Conservation (phyloP, 306 rosid genomes). For the Cajanus cajan region DNA sequence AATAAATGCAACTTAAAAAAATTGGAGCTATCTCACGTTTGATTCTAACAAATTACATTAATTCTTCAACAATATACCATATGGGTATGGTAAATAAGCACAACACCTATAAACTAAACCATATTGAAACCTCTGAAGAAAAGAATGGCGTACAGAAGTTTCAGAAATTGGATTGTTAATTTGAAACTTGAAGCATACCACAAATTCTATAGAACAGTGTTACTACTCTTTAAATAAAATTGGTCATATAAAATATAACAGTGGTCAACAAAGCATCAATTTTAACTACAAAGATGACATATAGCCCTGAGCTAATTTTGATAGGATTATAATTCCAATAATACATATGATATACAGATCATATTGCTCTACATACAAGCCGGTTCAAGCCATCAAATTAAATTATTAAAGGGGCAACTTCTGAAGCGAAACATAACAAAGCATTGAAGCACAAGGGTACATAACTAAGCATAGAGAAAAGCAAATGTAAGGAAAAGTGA, state of each 20-base stretch:
- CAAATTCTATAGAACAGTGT: neutral
- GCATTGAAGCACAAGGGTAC: neutral
- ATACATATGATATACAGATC: no score
- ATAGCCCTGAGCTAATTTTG: neutral
- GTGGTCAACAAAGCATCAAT: neutral
- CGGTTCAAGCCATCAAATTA: neutral
- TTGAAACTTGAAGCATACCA: neutral
- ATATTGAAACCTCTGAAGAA: neutral
- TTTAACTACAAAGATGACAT: neutral
- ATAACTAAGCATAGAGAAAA: no score
- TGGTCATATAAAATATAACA: neutral
- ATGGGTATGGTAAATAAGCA: neutral
- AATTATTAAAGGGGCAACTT: neutral
- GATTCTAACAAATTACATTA: neutral
- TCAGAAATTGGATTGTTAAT: neutral
- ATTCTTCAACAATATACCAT: neutral
- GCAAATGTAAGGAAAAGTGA: neutral
- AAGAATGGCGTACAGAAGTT: neutral
- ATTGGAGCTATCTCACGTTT: neutral
- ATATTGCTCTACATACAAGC: no score
- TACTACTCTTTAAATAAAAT: neutral
- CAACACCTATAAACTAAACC: neutral
- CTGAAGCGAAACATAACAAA: neutral
- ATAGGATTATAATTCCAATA: no score
- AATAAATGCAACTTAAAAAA: neutral